Evolutionary conservation across 179 eudicot genomes (phyloP).

Genomic region (Corrigiola litoralis): DNA sequence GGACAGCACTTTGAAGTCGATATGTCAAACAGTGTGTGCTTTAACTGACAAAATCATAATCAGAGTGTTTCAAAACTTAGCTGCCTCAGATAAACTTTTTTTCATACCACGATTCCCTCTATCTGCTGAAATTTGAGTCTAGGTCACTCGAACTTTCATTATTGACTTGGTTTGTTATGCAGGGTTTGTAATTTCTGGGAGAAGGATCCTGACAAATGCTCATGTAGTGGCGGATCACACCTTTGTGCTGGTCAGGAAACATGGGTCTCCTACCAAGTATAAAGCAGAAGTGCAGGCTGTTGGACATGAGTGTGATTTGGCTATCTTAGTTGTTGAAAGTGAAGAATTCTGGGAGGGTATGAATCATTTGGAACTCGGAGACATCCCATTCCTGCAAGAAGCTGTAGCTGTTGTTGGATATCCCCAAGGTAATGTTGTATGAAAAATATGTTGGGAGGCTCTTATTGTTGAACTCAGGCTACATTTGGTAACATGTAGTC

Average conservation of each 20-base stretch:
- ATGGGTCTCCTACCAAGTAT: slow-evolving; percentile 88
- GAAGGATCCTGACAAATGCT: slow-evolving; percentile 89
- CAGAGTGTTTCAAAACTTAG: not conserved
- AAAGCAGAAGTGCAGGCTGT: slow-evolving; percentile 86
- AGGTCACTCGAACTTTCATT: not conserved
- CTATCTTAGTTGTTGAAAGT: slow-evolving; percentile 71
- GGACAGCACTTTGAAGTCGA: too few species aligned
- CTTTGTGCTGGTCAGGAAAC: slow-evolving; percentile 92
- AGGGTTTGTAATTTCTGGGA: slow-evolving; percentile 88
- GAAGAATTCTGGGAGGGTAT: slow-evolving; percentile 96
- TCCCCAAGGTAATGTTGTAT: slow-evolving; percentile 70
- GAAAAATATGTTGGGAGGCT: not conserved
- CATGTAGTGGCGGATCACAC: slow-evolving; percentile 98
- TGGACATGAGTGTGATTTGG: slow-evolving; percentile 98
- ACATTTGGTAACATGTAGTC: too few species aligned
- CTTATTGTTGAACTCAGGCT: not conserved
- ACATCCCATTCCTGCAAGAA: slow-evolving; percentile 83
- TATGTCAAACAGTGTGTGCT: too few species aligned
- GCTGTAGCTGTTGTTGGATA: slow-evolving; percentile 98
- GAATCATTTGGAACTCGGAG: slow-evolving; percentile 77
- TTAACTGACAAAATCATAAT: not conserved
- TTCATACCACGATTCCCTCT: not conserved
- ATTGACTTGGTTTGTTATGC: slow-evolving; percentile 1
- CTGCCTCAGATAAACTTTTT: too few species aligned
- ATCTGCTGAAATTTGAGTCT: not conserved